A percentile compares a stretch with the other conserved stretches of the same genome.
Conservation (phyloP, 73 alveolate genomes). For the Symbiodinium natans region DNA sequence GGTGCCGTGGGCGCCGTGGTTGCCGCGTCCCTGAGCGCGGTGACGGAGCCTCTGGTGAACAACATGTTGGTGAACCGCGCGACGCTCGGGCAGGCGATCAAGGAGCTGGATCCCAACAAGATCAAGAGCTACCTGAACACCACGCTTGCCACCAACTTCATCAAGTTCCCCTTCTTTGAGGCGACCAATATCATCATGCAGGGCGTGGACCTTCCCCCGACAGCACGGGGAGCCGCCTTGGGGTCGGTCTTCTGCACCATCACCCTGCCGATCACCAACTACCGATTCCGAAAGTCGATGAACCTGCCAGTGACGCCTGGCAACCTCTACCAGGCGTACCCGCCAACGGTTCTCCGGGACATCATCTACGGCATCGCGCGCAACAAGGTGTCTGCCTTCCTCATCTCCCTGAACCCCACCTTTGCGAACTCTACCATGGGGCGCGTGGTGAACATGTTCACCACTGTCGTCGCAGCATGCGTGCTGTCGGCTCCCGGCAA, state of each 20-base stretch:
- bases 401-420: constrained; percentile 25
- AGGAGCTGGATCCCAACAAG: constrained; percentile 30
- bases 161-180: constrained; percentile 86
- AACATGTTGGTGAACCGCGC: constrained; percentile 74
- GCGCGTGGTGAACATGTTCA: constrained; percentile 70
- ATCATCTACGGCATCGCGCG: constrained; percentile 90
- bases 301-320: constrained; percentile 42
- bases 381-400: constrained; percentile 43
- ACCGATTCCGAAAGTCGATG: constrained; percentile 75
- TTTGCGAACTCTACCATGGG: constrained; percentile 64
- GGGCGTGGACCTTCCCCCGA: constrained; percentile 40
- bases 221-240: constrained; percentile 50
- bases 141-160: constrained; percentile 74
- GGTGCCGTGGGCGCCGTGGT: constrained; percentile 79
- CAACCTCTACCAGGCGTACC: constrained; percentile 62
- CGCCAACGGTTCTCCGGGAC: constrained; percentile 74
- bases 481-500: constrained; percentile 83
- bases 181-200: constrained; percentile 61
- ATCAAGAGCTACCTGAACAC: constrained; percentile 36
- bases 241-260: constrained; percentile 62
- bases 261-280: constrained; percentile 82
- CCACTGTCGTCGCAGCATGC: constrained; percentile 75
- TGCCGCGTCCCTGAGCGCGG: constrained; percentile 71
- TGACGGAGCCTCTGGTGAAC: constrained; percentile 79
- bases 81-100: constrained; percentile 33